Base-by-base conservation (phyloP, 768 basidiomycete species). In the Suillus paluster region DNA sequence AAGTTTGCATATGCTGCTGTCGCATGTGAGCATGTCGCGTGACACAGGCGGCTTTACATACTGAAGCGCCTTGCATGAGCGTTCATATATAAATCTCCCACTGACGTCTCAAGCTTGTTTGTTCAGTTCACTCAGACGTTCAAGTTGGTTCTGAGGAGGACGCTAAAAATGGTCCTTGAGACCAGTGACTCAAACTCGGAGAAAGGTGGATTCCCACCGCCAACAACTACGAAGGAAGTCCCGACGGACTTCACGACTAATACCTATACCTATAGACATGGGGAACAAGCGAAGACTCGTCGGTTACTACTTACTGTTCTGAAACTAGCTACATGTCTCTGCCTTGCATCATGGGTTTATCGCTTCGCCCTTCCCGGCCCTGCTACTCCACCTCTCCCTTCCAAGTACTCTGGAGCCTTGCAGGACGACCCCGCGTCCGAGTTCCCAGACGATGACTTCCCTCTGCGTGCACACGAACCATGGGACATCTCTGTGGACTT, bases 401-500 rank as follows among this genome's bases (percentile, higher is more conserved):
- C 19, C 9, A 23, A 63, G 27, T 34, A 64, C n/a, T 48, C 59
- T 60, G 41, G 62, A 17, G 33, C 41, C 33, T 65, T 61, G 39
- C 48, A 58, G 19, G 73, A 75, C 44, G 72, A 80, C 50, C 79
- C 79, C 5, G 78, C 79, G 36, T 75, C 74, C 46, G 74, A 77
- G 25, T 83, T 83, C 79, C 75, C 77, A 67, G 83, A 84, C 61
- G 73, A 90, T 62, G 68, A 86, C 30, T 92, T 84, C 79, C 90
- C 90, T 23, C 72, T 89, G 27, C 87, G 88, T 38, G 79, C 80
- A 42, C 75, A 75, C 5, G 71, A 78, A 25, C 65, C 74, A 8
- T 92, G 89, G 88, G 90, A 91, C 68, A 91, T 91, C 63, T 90
- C 89, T 23, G 90, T 88, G 23, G 86, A 91, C 75, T 90, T 84